Conservation (phyloP, 331 rosid genomes). For the Prunus yedoensis region DNA sequence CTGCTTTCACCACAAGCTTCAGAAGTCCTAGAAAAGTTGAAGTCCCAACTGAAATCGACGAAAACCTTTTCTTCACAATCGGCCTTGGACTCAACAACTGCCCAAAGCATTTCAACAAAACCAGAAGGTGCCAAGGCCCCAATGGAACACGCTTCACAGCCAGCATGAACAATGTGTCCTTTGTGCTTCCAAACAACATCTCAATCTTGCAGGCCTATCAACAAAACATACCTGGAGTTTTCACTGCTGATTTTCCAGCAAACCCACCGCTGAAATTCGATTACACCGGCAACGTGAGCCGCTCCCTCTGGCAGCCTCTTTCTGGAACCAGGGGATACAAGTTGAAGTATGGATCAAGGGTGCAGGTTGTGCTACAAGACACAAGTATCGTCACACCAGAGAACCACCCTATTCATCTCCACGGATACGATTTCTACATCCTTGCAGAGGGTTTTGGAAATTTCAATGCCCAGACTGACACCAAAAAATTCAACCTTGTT, state of each 20-base stretch:
- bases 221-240: slow-evolving; percentile 52
- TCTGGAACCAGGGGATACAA: slow-evolving; percentile 60
- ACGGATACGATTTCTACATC: slow-evolving; percentile 86
- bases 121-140: slow-evolving; percentile 74
- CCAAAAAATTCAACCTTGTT: slow-evolving; percentile 70
- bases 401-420: slow-evolving; percentile 93
- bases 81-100: slow-evolving; percentile 79
- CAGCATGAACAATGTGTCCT: slow-evolving; percentile 82
- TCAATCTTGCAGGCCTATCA: slow-evolving; percentile 83
- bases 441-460: slow-evolving; percentile 91
- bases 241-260: slow-evolving; percentile 75
- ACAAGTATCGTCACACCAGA: slow-evolving; percentile 78
- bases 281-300: slow-evolving; percentile 86
- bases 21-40: slow-evolving; percentile 52
- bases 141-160: slow-evolving; percentile 83
- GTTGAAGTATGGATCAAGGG: slow-evolving; percentile 71
- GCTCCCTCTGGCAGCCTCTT: slow-evolving; percentile 71
- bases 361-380: slow-evolving; percentile 81
- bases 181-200: slow-evolving; percentile 57
- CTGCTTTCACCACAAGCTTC: slow-evolving; percentile 60
- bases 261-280: slow-evolving; percentile 64
- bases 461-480: slow-evolving; percentile 61
- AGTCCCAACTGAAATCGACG: slow-evolving; percentile 69
- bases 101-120: slow-evolving; percentile 38
- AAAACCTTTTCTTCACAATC: slow-evolving; percentile 64